Conservation (phyloP, 1,284 basidiomycete genomes). For the Microbotryomycetes sp. region DNA sequence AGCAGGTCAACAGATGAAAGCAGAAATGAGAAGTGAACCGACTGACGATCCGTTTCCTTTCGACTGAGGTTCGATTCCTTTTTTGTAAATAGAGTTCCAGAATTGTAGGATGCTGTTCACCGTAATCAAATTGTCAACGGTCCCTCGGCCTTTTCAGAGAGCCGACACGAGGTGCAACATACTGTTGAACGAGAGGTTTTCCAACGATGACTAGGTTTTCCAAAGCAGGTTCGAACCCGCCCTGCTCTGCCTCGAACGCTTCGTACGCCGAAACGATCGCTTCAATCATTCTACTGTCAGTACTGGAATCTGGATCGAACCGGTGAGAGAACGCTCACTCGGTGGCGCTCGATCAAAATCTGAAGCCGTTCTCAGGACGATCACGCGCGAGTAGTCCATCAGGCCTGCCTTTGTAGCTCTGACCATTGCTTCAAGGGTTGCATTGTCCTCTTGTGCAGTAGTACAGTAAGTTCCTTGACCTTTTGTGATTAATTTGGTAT, state of each 20-base stretch:
- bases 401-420: conserved; percentile 43
- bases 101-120: conserved; percentile 34
- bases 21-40: neutral
- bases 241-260: conserved; percentile 38
- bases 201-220: conserved; percentile 39
- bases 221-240: conserved; percentile 38
- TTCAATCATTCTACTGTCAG: neutral
- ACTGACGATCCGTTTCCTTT: conserved; percentile 16
- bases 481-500: conserved; percentile 43
- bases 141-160: neutral
- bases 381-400: conserved; percentile 47
- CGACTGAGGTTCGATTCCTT: conserved; percentile 35
- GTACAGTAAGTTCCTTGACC: conserved; percentile 45
- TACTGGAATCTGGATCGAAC: too few relatives aligned
- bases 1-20: neutral
- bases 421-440: conserved; percentile 46
- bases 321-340: conserved; percentile 26
- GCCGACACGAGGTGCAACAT: neutral
- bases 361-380: conserved; percentile 47
- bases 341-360: conserved; percentile 47
- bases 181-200: conserved; percentile 36
- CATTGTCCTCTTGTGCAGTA: conserved; percentile 49
- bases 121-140: too few relatives aligned
- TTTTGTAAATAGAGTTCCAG: conserved; percentile 35
- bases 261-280: conserved; percentile 26